Evolutionary conservation across 2,329 filamentous ascomycete genomes (phyloP).

Genomic region (Venturia nashicola): DNA sequence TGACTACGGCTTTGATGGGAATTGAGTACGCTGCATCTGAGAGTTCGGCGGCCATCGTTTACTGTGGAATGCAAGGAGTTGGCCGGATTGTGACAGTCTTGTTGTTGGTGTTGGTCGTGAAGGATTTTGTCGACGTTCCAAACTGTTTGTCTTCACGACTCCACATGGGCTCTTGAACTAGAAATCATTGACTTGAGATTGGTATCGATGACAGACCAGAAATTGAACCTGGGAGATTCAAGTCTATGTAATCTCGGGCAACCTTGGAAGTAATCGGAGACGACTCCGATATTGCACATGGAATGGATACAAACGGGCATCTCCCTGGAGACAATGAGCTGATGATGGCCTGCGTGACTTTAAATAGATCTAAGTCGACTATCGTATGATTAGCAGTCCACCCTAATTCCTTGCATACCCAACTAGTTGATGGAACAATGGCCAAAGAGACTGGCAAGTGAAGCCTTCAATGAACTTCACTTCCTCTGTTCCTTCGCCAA

Average conservation of each 20-base stretch:
- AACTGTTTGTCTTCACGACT: background rate
- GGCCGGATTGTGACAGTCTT: background rate
- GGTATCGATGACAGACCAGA: background rate
- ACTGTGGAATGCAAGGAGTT: background rate
- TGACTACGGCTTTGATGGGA: constrained; percentile 1
- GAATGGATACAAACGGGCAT: background rate
- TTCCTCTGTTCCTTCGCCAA: too few species aligned
- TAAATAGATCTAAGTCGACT: background rate
- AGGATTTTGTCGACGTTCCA: background rate
- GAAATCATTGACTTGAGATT: background rate
- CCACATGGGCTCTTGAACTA: background rate
- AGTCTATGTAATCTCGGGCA: background rate
- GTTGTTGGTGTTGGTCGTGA: background rate
- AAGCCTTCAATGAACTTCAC: background rate
- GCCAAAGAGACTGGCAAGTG: background rate
- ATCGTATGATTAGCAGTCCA: background rate
- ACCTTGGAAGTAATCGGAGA: background rate
- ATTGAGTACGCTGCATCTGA: background rate
- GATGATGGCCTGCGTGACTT: background rate
- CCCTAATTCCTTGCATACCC: background rate
- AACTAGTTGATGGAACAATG: background rate
- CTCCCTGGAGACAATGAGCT: background rate
- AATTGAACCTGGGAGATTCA: background rate
- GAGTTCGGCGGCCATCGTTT: background rate
- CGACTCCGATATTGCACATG: background rate